Evolutionary conservation across 768 basidiomycete genomes (phyloP).

Genomic region (Chlorophyllum brunneum): DNA sequence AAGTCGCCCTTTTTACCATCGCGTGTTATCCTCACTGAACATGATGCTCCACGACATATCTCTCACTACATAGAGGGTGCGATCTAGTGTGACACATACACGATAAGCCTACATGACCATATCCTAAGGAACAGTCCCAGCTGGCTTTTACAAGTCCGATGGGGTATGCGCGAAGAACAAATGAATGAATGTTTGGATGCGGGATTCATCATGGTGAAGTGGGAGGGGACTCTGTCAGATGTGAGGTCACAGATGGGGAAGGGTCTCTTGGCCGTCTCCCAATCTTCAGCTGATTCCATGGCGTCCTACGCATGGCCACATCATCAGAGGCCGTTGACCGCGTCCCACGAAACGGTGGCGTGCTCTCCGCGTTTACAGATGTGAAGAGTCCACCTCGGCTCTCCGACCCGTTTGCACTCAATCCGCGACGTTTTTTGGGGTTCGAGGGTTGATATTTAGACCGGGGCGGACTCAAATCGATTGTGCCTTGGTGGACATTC

Average conservation of each 20-base stretch:
- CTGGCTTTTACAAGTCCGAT: background rate
- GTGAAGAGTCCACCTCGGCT: slow-evolving; percentile 1
- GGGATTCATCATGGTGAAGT: background rate
- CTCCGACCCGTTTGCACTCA: background rate
- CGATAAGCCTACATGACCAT: too few relatives aligned
- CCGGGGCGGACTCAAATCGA: slow-evolving; percentile 22
- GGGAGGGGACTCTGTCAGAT: background rate
- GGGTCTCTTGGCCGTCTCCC: background rate
- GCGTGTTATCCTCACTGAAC: background rate
- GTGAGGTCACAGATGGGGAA: slow-evolving; percentile 4
- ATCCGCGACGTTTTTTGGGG: background rate
- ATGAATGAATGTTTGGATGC: background rate
- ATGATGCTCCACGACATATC: too few relatives aligned
- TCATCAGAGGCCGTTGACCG: slow-evolving; percentile 11
- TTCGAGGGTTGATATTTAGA: slow-evolving; percentile 18
- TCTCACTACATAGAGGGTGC: background rate
- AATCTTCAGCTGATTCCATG: slow-evolving; percentile 2
- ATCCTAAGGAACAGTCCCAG: too few relatives aligned
- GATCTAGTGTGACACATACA: background rate
- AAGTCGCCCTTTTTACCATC: background rate
- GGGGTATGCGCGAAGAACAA: background rate
- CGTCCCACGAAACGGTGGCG: slow-evolving; percentile 2
- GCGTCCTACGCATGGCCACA: background rate
- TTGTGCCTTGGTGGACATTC: slow-evolving; percentile 28
- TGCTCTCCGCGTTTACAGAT: slow-evolving; percentile 7